These are phyloP conservation scores for Solanum peruvianum DNA, from an alignment of 257 asterid species.

Conservation along the genomic window DNA sequence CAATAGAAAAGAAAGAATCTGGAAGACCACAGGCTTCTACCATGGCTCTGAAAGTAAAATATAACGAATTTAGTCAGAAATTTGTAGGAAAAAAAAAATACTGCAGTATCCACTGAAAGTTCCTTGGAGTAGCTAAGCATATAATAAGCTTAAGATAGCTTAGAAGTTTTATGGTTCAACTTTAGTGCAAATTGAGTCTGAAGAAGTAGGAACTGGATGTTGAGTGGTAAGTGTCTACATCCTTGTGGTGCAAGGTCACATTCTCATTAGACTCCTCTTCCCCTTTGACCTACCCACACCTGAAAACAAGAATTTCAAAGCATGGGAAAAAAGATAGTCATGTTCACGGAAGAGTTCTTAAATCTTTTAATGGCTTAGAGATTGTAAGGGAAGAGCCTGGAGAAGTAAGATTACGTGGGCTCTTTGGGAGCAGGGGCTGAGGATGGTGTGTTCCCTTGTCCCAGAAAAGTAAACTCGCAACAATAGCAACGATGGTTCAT, in stretches of 20 bases:
- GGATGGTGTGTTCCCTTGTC: not conserved
- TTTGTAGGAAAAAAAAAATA: not conserved
- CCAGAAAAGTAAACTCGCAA: not conserved
- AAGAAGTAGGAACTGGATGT: not conserved
- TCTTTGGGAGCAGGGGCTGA: not conserved
- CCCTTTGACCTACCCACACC: not conserved
- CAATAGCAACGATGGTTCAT: not conserved
- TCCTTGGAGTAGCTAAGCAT: not conserved
- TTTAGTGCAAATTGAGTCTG: not conserved
- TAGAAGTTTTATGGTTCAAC: not conserved
- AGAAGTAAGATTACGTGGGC: not conserved
- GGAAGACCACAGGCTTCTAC: not conserved
- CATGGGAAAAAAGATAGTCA: not conserved
- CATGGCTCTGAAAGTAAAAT: not conserved
- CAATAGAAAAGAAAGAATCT: not conserved
- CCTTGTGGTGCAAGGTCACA: not conserved
- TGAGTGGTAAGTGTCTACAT: not conserved
- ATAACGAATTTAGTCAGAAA: not conserved
- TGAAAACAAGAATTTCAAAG: not conserved
- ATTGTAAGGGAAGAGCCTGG: not conserved
- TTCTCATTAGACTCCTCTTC: not conserved
- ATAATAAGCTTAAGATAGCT: not conserved
- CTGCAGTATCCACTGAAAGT: not conserved
- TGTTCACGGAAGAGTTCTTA: not conserved
- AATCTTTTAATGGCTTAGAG: not conserved